phyloP scores from a whole-genome alignment of 192 early-diverging fungal species.

The Podila verticillata region DNA sequence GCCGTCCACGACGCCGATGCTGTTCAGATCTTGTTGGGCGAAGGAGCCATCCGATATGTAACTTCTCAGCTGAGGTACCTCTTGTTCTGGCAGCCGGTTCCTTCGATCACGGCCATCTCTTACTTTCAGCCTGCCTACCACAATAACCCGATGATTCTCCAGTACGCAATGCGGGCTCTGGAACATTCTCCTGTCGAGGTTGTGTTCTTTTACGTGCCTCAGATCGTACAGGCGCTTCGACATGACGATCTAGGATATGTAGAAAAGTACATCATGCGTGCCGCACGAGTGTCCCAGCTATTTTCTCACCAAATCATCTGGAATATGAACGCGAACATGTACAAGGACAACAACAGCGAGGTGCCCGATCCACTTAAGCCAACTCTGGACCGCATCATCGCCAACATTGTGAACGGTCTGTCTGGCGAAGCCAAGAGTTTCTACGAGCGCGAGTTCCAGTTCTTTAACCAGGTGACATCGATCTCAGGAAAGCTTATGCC shows the following conservation, averaged over 20 bases:
- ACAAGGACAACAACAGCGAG: conserved; percentile 48
- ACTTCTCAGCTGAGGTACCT: conserved; percentile 65
- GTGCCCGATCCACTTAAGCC: conserved; percentile 89
- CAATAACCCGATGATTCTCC: conserved; percentile 87
- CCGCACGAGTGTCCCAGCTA: conserved; percentile 91
- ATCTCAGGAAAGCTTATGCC: conserved; percentile 99
- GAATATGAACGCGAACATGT: conserved; percentile 99
- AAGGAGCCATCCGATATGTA: conserved; percentile 47
- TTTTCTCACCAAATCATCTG: conserved; percentile 99
- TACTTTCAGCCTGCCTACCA: conserved; percentile 78
- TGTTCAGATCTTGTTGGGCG: conserved; percentile 76
- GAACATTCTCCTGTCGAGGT: conserved; percentile 93
- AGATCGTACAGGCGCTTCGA: conserved; percentile 95
- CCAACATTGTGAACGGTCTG: conserved; percentile 77
- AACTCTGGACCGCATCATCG: conserved; percentile 87
- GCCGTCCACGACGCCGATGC: conserved; percentile 79
- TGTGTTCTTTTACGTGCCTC: conserved; percentile 99
- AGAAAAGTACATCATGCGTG: conserved; percentile 91
- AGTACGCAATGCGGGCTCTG: conserved; percentile 92
- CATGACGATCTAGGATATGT: conserved; percentile 90
- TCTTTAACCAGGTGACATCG: conserved; percentile 94
- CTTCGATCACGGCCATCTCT: conserved; percentile 88
- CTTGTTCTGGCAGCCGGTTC: conserved; percentile 89
- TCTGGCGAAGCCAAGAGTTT: conserved; percentile 89
- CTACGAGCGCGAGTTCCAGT: conserved; percentile 95